phyloP scores from a whole-genome alignment of 2,329 filamentous ascomycete genomes.

The Aphanoascus verrucosus region DNA sequence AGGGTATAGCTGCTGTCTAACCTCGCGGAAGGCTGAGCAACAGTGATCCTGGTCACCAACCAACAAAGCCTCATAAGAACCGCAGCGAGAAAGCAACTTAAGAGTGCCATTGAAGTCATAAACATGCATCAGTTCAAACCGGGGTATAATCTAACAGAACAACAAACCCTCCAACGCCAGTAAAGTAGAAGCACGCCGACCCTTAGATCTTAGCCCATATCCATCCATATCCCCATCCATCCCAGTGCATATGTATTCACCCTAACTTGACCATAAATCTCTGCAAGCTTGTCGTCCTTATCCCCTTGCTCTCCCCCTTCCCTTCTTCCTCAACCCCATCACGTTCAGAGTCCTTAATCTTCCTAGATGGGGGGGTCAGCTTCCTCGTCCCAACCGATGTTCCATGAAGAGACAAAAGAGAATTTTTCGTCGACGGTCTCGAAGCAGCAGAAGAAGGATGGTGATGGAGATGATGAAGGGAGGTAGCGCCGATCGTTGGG shows the following conservation, averaged over 20 bases:
- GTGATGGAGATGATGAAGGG: not conserved
- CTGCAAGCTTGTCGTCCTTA: not conserved
- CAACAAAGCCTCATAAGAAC: no score
- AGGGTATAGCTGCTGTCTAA: no score
- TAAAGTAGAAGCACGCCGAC: not conserved
- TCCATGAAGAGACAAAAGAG: constrained; percentile 2
- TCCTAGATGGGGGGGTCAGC: not conserved
- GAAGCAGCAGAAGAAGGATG: not conserved
- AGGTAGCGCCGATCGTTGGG: not conserved
- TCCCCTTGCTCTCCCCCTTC: not conserved
- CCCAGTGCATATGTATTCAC: not conserved
- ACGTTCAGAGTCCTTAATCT: not conserved
- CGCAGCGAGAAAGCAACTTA: no score
- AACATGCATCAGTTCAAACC: no score
- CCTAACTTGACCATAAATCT: constrained; percentile 3
- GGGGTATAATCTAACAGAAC: not conserved
- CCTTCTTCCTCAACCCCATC: not conserved
- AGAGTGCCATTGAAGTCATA: no score
- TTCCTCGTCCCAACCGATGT: constrained; percentile 4
- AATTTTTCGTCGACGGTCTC: not conserved
- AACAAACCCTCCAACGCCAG: not conserved
- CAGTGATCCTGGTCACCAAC: no score
- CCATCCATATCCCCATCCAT: not conserved
- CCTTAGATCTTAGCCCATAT: not conserved
- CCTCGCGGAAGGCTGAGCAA: no score